Evolutionary conservation across 2,329 filamentous ascomycete species (phyloP), one percentile per base, ranked within the genome.

Genomic region (Talaromyces funiculosus): DNA sequence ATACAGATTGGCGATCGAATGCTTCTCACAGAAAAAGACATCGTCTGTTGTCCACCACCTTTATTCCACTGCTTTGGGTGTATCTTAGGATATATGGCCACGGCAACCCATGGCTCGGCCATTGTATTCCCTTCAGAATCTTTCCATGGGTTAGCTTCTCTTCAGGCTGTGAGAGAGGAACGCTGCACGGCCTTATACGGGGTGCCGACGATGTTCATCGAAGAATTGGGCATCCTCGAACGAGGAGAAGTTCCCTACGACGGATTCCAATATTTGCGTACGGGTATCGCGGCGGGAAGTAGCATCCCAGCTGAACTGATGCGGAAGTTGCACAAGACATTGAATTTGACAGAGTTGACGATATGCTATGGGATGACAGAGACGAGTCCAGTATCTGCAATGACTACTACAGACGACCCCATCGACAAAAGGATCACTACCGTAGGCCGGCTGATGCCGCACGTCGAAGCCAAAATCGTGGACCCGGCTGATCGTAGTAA

Each of bases 331-430:
- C 89, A 93, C 72, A 81, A 81, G 24, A 81, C 79, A 1, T 80
- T 97, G 8, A 94, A 94, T 53, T 78, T 97, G 18, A 84, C 82
- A 0, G 89, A 96, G 60, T 77, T 97, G 22, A 93, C 92, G 0
- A 97, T 96, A 64, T 96, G 92, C 79, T 97, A 97, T 73, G 92
- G 92, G 63, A 96, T 96, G 92, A 97, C 92, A 1, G 92, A 97
- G 76, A 97, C 92, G 64, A 89, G 68, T 81, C 84, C 79, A 2
- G 82, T 84, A 0, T 81, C 79, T 6, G 85, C 84, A 64, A 96
- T 96, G 92, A 96, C 92, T 0, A 80, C 85, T 0, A 92, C 90
- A 0, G 76, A 83, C 18, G 92, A 96, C 70, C 86, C 90, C 0
- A 78, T 90, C 2, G 82, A 82, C 38, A 89, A 89, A 74, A 82